Percentiles rank a stretch among this genome's conserved stretches.
Conservation (phyloP, 1,284 basidiomycete genomes). For the Wolfiporia cocos region DNA sequence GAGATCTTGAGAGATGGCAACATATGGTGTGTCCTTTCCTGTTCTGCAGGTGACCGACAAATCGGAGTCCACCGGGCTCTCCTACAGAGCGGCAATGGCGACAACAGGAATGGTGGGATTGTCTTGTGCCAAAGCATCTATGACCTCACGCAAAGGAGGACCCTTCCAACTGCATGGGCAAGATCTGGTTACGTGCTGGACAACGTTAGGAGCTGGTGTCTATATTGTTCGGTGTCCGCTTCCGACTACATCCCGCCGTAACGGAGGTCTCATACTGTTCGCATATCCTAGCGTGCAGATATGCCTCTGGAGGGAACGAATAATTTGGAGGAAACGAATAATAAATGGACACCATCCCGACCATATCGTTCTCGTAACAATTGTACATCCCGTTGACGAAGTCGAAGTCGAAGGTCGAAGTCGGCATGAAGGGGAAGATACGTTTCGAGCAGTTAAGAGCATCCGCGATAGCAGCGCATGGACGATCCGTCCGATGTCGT, state of each 20-base stretch:
- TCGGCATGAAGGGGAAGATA: background rate
- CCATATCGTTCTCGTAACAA: background rate
- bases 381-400: background rate
- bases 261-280: background rate
- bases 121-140: background rate
- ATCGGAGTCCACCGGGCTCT: too few species aligned
- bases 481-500: background rate
- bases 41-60: background rate
- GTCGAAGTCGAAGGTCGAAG: background rate
- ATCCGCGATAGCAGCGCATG: slow-evolving; percentile 3
- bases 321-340: background rate
- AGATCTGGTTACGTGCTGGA: background rate
- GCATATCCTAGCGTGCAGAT: slow-evolving; percentile 1
- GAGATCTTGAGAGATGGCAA: slow-evolving; percentile 11
- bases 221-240: background rate
- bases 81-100: too few species aligned
- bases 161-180: background rate
- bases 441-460: background rate
- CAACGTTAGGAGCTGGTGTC: background rate
- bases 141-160: background rate
- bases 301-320: too few species aligned
- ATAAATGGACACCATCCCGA: slow-evolving; percentile 1
- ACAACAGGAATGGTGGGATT: background rate
- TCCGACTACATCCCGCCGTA: background rate
- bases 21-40: slow-evolving; percentile 2